Conservation (phyloP, 306 rosid genomes). For the Pyrus betulifolia region DNA sequence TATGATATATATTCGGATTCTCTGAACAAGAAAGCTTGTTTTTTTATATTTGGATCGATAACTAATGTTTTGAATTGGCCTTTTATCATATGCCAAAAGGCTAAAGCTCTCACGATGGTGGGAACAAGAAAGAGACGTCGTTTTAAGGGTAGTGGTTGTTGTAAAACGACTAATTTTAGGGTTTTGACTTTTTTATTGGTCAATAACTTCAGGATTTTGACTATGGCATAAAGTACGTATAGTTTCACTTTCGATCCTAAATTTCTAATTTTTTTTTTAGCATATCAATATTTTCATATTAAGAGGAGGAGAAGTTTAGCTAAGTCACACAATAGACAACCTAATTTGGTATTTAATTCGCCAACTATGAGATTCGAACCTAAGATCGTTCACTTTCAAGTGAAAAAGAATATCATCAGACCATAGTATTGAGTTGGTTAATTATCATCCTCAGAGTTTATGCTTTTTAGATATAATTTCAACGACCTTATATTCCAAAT, state of each 20-base stretch:
- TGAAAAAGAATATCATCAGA: no score
- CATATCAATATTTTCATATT: no score
- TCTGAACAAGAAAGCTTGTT: neutral
- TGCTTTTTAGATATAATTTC: neutral
- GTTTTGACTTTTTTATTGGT: slow-evolving; percentile 10
- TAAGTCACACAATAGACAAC: accelerated
- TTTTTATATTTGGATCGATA: neutral
- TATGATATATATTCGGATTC: neutral
- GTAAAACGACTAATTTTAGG: neutral
- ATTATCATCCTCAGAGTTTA: neutral
- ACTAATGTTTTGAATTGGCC: neutral
- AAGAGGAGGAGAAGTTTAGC: no score
- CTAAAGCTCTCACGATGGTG: slow-evolving; percentile 7
- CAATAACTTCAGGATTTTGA: slow-evolving; percentile 5
- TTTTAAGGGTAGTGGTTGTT: slow-evolving; percentile 26
- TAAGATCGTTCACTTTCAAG: no score
- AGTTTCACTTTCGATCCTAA: neutral
- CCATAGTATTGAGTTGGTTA: neutral
- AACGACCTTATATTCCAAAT: slow-evolving; percentile 8
- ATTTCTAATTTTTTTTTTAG: no score
- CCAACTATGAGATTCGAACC: no score
- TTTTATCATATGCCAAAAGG: neutral
- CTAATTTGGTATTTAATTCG: no score
- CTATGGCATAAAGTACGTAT: slow-evolving; percentile 21
- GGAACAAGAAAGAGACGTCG: slow-evolving; percentile 26